Evolutionary conservation across 2,329 filamentous ascomycete genomes (phyloP).

Genomic region (Colletotrichum acutatum): DNA sequence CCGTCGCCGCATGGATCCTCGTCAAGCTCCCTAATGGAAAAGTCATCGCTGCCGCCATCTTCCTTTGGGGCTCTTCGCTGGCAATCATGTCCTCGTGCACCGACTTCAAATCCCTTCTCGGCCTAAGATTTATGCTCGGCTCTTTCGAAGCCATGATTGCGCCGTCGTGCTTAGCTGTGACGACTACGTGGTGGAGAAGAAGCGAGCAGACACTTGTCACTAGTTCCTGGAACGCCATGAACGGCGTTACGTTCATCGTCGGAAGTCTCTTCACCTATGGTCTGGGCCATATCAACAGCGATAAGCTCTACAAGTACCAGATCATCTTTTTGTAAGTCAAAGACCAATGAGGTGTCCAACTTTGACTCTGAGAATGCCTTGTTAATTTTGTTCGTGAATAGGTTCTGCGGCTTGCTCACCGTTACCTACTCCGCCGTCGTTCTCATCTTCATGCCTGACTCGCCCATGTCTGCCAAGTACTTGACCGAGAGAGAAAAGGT

Average conservation of each 20-base stretch:
- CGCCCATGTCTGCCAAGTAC: conserved; percentile 67
- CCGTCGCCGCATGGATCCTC: conserved; percentile 38
- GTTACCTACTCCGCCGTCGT: conserved; percentile 60
- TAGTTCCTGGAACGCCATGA: conserved; percentile 63
- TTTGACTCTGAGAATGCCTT: background rate
- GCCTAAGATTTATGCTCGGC: conserved; percentile 56
- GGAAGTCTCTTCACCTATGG: conserved; percentile 46
- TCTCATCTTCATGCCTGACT: conserved; percentile 69
- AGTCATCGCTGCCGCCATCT: conserved; percentile 38
- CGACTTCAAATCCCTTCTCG: conserved; percentile 57
- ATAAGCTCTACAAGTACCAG: conserved; percentile 35
- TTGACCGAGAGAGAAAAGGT: conserved; percentile 64
- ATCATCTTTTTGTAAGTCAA: conserved; percentile 40
- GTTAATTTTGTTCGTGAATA: background rate
- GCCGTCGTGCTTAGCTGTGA: conserved; percentile 63
- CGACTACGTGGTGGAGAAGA: conserved; percentile 65
- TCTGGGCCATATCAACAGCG: conserved; percentile 43
- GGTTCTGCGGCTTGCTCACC: conserved; percentile 50
- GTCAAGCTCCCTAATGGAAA: conserved; percentile 42
- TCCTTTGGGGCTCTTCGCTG: conserved; percentile 41
- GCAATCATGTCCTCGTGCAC: conserved; percentile 60
- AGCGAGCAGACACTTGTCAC: conserved; percentile 62
- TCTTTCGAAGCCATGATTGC: conserved; percentile 61
- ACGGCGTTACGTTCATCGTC: conserved; percentile 62
- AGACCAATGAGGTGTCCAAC: accelerated